phyloP scores from a whole-genome alignment of 768 basidiomycete genomes.

The Leccinum broughii region DNA sequence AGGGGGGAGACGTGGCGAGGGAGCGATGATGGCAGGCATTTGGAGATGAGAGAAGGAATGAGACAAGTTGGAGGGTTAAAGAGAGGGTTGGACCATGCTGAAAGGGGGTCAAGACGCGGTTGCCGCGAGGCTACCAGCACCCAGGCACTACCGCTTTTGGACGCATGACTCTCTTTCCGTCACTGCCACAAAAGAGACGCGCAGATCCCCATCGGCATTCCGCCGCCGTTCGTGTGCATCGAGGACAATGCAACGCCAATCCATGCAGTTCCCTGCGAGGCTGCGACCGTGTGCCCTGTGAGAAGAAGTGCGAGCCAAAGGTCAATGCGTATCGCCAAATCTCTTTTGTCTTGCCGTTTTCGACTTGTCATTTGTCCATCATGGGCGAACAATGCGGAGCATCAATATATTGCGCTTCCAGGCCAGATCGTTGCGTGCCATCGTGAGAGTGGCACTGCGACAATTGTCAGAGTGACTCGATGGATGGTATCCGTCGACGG shows the following conservation, averaged over 20 bases:
- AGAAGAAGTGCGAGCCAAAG: no score
- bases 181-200: slow-evolving; percentile 3
- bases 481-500: background rate
- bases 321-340: background rate
- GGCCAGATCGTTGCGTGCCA: slow-evolving; percentile 2
- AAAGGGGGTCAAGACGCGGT: slow-evolving; percentile 27
- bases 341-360: slow-evolving; percentile 3
- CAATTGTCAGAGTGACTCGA: slow-evolving; percentile 7
- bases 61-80: slow-evolving; percentile 36
- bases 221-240: background rate
- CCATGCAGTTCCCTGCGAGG: background rate
- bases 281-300: background rate
- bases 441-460: background rate
- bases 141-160: slow-evolving; percentile 23
- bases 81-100: slow-evolving; percentile 28
- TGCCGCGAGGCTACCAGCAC: slow-evolving; percentile 24
- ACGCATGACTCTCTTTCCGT: slow-evolving; percentile 20
- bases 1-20: slow-evolving; percentile 37
- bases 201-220: background rate
- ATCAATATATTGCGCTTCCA: slow-evolving; percentile 10
- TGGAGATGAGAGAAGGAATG: slow-evolving; percentile 18
- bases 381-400: slow-evolving; percentile 29
- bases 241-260: background rate
- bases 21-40: slow-evolving; percentile 47
- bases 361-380: background rate